A percentile compares a stretch with the other conserved stretches of the same genome.
These are phyloP conservation scores for Sporothrix globosa DNA, from an alignment of 2,329 filamentous ascomycete genomes.

Conservation along the genomic window DNA sequence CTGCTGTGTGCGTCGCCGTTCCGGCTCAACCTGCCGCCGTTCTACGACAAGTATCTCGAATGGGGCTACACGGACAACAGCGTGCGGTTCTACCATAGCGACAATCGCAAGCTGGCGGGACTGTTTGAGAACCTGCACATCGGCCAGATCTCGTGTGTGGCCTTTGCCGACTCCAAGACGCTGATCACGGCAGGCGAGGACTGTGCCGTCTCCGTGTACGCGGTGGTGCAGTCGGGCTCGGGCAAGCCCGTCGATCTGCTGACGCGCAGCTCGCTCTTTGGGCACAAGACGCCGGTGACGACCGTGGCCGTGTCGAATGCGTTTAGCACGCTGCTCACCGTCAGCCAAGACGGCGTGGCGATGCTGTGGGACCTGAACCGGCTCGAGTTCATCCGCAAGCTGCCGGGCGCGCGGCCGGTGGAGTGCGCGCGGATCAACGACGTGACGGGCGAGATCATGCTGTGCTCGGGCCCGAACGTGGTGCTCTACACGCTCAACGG, in stretches of 20 bases:
- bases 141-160: slow-evolving; percentile 79
- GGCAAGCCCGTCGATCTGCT: slow-evolving; percentile 74
- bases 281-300: slow-evolving; percentile 82
- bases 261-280: slow-evolving; percentile 80
- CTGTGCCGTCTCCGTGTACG: slow-evolving; percentile 86
- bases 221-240: slow-evolving; percentile 66
- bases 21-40: slow-evolving; percentile 81
- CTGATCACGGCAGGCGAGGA: slow-evolving; percentile 91
- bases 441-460: slow-evolving; percentile 83
- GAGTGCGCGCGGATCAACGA: slow-evolving; percentile 88
- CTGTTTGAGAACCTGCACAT: slow-evolving; percentile 93
- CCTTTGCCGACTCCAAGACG: slow-evolving; percentile 87
- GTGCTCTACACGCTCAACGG: slow-evolving; percentile 88
- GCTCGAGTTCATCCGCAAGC: slow-evolving; percentile 78
- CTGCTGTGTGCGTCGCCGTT: slow-evolving; percentile 83
- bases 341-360: slow-evolving; percentile 74
- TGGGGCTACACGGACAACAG: slow-evolving; percentile 96
- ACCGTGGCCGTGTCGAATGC: slow-evolving; percentile 83
- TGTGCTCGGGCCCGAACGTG: slow-evolving; percentile 76
- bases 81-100: slow-evolving; percentile 80
- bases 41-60: slow-evolving; percentile 88
- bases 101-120: slow-evolving; percentile 80
- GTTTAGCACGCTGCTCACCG: slow-evolving; percentile 85
- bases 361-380: slow-evolving; percentile 95
- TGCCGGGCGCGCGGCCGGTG: slow-evolving; percentile 59